Base-by-base conservation (phyloP, 768 basidiomycete species). In the Vararia minispora region DNA sequence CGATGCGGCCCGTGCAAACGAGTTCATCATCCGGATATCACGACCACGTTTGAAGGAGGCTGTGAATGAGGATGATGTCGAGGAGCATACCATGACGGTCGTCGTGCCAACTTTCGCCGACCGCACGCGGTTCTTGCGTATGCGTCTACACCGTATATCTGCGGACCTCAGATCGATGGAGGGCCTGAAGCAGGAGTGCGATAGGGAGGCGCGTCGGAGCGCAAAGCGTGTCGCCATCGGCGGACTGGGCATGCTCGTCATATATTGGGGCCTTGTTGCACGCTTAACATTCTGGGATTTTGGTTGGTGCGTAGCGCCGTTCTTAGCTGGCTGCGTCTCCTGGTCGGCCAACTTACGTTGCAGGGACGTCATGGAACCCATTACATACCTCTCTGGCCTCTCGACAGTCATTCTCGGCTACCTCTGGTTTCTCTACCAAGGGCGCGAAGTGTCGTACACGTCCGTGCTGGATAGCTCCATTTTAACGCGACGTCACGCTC, bases 341-440 rank as follows among this genome's bases (percentile, higher is more conserved):
- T 22, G 22, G 14, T 28, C 16, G 16, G 21, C 29, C 13, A 2
- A 14, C 5, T 7, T 17, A 37, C 11, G 6, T n/a, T 52, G 48
- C 23, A 67, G 70, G 71, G 76, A 79, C 46, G 55, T 77, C 4
- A 80, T 80, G 76, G 77, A 81, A 51, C 79, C 79, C 0, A 64
- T 79, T 28, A 80, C 74, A 3, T 77, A 78, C 52, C 59, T 79
- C n/a, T 75, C 72, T 12, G 74, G 74, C 4, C 54, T 79, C 6
- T 69, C 71, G 0, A 75, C 66, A 6, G 74, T 79, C 40, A 67
- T 77, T 27, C 62, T 69, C n/a, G 72, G 73, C 2, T 77, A 78
- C 49, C 60, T 75, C 2, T 77, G 74, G 71, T 75, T 76, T 50
- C 54, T 76, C 0, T 73, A 74, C 52, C 70, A 72, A 55, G 72